Conservation (phyloP, 768 basidiomycete genomes). For the Phlegmacium glaucopus region DNA sequence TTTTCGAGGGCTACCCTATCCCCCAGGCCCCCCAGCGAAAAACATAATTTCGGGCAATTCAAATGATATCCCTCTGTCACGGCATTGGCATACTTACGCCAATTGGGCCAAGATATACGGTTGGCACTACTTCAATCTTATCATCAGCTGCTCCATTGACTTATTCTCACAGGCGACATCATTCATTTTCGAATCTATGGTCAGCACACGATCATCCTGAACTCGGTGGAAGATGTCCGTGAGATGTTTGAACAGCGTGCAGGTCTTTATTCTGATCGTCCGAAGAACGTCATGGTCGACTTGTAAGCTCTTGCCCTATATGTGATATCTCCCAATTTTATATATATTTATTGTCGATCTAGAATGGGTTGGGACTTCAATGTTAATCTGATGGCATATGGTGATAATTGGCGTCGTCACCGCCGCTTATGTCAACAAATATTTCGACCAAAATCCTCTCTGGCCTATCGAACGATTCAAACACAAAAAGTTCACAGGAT, state of each 20-base stretch:
- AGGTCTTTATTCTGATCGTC: conserved; percentile 43
- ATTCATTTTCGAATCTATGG: conserved; percentile 13
- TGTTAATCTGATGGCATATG: conserved; percentile 31
- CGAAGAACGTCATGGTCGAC: conserved; percentile 24
- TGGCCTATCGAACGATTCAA: conserved; percentile 30
- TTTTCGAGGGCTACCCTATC: conserved; percentile 10
- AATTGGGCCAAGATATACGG: conserved; percentile 17
- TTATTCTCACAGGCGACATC: conserved; percentile 11
- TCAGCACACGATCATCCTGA: conserved; percentile 25
- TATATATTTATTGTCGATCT: too few relatives aligned
- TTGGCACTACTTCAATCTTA: neutral
- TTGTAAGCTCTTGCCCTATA: conserved; percentile 7
- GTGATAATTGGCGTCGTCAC: conserved; percentile 33
- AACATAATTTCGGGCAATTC: conserved; percentile 5
- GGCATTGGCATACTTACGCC: conserved; percentile 9
- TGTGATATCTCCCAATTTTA: neutral
- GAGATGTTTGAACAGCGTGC: conserved; percentile 41
- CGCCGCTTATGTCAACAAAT: conserved; percentile 34
- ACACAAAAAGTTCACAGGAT: conserved; percentile 27
- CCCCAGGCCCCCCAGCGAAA: conserved; percentile 13
- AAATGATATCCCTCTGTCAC: conserved; percentile 3
- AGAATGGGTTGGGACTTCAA: conserved; percentile 39
- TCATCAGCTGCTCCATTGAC: neutral
- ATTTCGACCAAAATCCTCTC: conserved; percentile 26
- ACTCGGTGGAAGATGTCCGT: conserved; percentile 17